A percentile compares a stretch with the other conserved stretches of the same genome.
Conservation (phyloP, 2,329 filamentous ascomycete species). For the Alternaria metachromatica region DNA sequence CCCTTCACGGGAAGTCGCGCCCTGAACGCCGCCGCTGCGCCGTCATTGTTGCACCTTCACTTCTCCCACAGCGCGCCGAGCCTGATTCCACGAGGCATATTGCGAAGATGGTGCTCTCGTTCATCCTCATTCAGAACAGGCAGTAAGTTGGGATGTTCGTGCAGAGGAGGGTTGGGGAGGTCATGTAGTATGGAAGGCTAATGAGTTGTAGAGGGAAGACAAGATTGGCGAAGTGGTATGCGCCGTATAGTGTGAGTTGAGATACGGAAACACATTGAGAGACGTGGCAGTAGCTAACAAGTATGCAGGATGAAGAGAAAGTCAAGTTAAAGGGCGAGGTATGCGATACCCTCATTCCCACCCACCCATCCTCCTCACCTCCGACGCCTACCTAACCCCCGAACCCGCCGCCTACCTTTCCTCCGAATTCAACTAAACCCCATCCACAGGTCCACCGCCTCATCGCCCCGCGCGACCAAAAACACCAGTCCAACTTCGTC, state of each 20-base stretch:
- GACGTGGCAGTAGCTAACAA: constrained; percentile 17
- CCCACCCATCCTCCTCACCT: neutral
- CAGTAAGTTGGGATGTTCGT: constrained; percentile 63
- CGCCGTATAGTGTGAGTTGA: constrained; percentile 77
- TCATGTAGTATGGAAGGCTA: neutral
- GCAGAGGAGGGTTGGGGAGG: neutral
- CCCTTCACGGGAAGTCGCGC: neutral
- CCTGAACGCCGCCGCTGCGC: neutral
- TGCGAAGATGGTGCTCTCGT: constrained; percentile 71
- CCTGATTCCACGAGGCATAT: constrained; percentile 9
- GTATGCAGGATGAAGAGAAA: constrained; percentile 85
- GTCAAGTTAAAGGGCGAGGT: constrained; percentile 98
- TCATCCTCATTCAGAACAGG: constrained; percentile 88
- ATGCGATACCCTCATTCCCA: constrained; percentile 35
- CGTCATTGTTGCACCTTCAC: neutral
- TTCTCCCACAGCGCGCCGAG: constrained; percentile 12
- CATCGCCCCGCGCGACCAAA: constrained; percentile 95
- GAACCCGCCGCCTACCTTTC: neutral
- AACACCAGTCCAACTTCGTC: constrained; percentile 99
- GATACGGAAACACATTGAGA: too few relatives aligned
- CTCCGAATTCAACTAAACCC: neutral
- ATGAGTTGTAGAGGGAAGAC: constrained; percentile 81
- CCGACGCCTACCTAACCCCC: neutral
- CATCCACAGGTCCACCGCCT: constrained; percentile 98
- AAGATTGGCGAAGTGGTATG: constrained; percentile 98